Evolutionary conservation across 345 rosid genomes (phyloP).

Genomic region (Eucalyptus marginata): DNA sequence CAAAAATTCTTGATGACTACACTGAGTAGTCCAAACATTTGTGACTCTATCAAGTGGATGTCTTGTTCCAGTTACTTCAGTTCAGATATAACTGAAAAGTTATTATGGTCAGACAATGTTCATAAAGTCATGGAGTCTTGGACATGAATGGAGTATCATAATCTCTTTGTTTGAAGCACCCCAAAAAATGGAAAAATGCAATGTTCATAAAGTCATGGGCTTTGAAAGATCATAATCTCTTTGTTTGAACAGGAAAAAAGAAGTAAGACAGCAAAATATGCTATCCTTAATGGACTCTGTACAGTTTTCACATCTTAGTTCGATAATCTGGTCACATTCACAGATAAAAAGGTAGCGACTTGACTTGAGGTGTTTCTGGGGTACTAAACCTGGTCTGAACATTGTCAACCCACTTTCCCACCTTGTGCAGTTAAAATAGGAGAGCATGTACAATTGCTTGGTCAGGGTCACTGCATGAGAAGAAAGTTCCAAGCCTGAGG

Average conservation of each 20-base stretch:
- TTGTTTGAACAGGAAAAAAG: neutral
- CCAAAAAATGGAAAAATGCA: no score
- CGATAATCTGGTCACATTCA: neutral
- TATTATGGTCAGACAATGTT: neutral
- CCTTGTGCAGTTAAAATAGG: neutral
- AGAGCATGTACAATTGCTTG: neutral
- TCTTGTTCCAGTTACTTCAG: neutral
- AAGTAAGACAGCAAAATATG: neutral
- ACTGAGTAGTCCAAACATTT: neutral
- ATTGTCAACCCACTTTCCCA: neutral
- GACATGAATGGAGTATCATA: neutral
- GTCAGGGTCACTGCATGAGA: neutral
- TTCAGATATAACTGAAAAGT: neutral
- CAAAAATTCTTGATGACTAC: neutral
- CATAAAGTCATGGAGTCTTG: neutral
- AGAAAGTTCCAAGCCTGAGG: neutral
- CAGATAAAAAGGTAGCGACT: neutral
- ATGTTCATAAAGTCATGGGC: no score
- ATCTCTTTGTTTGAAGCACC: neutral
- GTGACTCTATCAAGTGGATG: neutral
- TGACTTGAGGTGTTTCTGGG: neutral
- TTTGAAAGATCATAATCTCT: neutral
- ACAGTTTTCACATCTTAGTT: neutral
- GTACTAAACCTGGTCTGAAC: neutral
- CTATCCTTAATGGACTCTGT: neutral